A percentile compares a stretch with the other conserved stretches of the same genome.
phyloP scores from a whole-genome alignment of 2,329 filamentous ascomycete species.

The Paecilomyces niveus region DNA sequence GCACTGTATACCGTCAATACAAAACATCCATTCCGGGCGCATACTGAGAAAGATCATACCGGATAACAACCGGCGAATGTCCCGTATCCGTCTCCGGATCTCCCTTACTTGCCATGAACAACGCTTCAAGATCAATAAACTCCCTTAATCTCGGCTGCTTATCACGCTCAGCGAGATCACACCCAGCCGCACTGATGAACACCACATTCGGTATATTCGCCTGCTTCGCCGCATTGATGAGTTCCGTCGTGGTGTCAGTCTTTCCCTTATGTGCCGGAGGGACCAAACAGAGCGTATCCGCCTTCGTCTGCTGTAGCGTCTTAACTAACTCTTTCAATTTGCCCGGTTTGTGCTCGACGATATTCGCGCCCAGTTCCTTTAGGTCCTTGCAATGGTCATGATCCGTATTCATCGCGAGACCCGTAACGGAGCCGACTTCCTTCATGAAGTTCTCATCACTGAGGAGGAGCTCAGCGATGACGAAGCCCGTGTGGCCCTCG shows the following conservation, averaged over 20 bases:
- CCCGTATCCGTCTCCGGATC: conserved; percentile 32
- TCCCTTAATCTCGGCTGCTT: conserved; percentile 45
- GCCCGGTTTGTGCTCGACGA: conserved; percentile 38
- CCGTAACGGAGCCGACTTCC: conserved; percentile 36
- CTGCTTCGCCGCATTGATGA: conserved; percentile 40
- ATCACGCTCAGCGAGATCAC: conserved; percentile 43
- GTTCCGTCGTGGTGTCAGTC: conserved; percentile 39
- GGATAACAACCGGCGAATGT: conserved; percentile 41
- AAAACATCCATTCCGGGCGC: not conserved
- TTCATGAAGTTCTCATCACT: conserved; percentile 36
- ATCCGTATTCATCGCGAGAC: conserved; percentile 35
- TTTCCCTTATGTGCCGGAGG: conserved; percentile 44
- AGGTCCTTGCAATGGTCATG: conserved; percentile 36
- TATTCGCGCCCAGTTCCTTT: conserved; percentile 32
- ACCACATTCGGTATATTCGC: conserved; percentile 40
- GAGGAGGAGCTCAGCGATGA: conserved; percentile 45
- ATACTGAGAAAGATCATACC: conserved; percentile 22
- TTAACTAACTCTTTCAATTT: conserved; percentile 32
- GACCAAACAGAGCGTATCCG: conserved; percentile 45
- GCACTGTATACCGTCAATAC: conserved; percentile 23
- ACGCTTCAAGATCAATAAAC: conserved; percentile 45
- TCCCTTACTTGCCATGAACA: conserved; percentile 40
- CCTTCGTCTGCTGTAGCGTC: conserved; percentile 35
- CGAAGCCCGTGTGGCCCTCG: conserved; percentile 46
- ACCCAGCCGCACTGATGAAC: conserved; percentile 44